Percentiles rank a stretch among this genome's conserved stretches.
Evolutionary conservation across 257 asterid species (phyloP).

Genomic region (Fraxinus excelsior): DNA sequence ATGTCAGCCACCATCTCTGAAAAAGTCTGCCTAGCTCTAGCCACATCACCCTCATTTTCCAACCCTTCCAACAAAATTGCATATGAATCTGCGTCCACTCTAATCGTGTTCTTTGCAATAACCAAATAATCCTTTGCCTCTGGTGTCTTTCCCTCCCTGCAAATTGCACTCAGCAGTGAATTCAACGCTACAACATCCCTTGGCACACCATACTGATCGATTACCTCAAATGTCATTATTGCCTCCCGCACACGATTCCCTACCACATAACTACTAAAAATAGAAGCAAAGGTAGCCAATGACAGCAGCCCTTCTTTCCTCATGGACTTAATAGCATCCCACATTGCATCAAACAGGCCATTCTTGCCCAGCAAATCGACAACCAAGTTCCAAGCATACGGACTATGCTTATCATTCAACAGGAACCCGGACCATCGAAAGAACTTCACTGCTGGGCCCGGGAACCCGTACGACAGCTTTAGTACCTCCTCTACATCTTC

Average conservation of each 20-base stretch:
- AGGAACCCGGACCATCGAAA: slow-evolving; percentile 69
- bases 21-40: slow-evolving; percentile 46
- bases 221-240: slow-evolving; percentile 51
- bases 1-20: slow-evolving; percentile 57
- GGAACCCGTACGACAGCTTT: slow-evolving; percentile 47
- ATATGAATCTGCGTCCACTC: slow-evolving; percentile 51
- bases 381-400: slow-evolving; percentile 61
- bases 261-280: slow-evolving; percentile 52
- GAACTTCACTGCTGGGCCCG: slow-evolving; percentile 61
- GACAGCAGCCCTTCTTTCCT: slow-evolving; percentile 47
- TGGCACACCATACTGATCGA: slow-evolving; percentile 56
- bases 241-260: slow-evolving; percentile 58
- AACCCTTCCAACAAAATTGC: slow-evolving; percentile 69
- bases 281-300: slow-evolving; percentile 51
- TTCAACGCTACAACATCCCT: slow-evolving; percentile 47
- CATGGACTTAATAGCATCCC: slow-evolving; percentile 80
- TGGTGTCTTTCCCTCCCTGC: slow-evolving; percentile 51
- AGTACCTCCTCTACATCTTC: slow-evolving; percentile 68
- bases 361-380: slow-evolving; percentile 71
- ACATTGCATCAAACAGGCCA: slow-evolving; percentile 71
- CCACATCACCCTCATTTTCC: slow-evolving; percentile 51
- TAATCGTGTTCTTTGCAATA: slow-evolving; percentile 39
- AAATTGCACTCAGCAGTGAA: slow-evolving; percentile 52
- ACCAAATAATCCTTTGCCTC: slow-evolving; percentile 44
- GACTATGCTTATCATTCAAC: slow-evolving; percentile 43